Evolutionary conservation across 164 flowering plant genomes (phyloP), one percentile per base, ranked within the genome.

Genomic region (Magnolia officinalis): DNA sequence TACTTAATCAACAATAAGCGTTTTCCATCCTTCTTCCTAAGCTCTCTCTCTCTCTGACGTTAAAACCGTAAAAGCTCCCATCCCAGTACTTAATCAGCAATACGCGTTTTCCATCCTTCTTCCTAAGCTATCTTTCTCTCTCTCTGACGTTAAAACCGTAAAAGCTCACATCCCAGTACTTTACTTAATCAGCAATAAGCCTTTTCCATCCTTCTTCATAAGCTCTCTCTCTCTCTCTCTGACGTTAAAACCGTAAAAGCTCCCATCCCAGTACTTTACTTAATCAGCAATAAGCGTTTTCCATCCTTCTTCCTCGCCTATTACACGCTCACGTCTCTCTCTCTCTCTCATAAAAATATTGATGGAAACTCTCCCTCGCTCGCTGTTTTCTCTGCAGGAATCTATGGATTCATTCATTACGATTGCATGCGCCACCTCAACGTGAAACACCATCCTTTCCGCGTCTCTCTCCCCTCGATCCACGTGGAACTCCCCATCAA

Each of bases 361-460:
- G 45, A 37, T 37, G 45, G 45, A 37, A 37, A 37, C 18, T n/a
- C n/a, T 64, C 67, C 18, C 67, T 64, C 23, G 11, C 23, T 8
- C 67, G 23, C 67, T 21, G 8, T 7, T 64, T 8, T n/a, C 23
- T 8, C 67, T 4, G 8, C 19, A 7, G 11, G 5, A 19, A 18
- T 19, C 67, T 10, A 78, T 82, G 85, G 85, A 76, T 37, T 37
- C 45, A 37, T 37, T 37, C 45, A 37, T 37, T 37, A 5, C 45
- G 6, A 37, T 37, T 37, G 45, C 45, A 37, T 37, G 45, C 45
- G 45, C 45, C 6, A 4, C 45, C 45, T 37, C 45, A 37, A 37
- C 45, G 45, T 37, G 45, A 37, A 37, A 37, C 45, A 37, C 45
- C 45, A 3, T 5, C 45, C 45, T 37, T 37, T 37, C 45, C 45